Evolutionary conservation across 2,329 filamentous ascomycete species (phyloP).

Genomic region (Colletotrichum lupini): DNA sequence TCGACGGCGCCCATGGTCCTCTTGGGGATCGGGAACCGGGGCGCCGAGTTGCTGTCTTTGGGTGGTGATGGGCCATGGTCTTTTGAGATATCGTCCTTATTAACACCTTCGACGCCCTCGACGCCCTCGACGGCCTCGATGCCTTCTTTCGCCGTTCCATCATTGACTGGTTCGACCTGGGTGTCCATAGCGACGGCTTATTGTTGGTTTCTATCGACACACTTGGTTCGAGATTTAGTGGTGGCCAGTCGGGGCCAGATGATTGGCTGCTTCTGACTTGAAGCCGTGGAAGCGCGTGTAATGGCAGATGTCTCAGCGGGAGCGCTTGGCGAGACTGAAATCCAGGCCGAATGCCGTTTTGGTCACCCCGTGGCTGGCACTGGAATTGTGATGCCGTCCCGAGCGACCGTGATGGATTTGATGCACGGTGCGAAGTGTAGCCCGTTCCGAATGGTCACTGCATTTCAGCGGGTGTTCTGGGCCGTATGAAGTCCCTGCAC

Average conservation of each 20-base stretch:
- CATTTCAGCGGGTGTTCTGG: background rate
- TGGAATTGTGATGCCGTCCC: slow-evolving; percentile 25
- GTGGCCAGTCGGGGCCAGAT: background rate
- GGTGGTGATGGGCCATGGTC: background rate
- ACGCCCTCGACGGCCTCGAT: too few species aligned
- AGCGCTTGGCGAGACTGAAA: background rate
- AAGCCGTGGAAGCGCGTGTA: background rate
- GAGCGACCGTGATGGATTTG: slow-evolving; percentile 22
- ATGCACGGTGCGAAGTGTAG: slow-evolving; percentile 27
- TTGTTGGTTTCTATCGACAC: background rate
- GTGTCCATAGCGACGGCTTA: slow-evolving; percentile 27
- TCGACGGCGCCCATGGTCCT: slow-evolving; percentile 53
- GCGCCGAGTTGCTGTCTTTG: slow-evolving; percentile 25
- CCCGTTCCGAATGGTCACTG: background rate
- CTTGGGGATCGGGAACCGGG: slow-evolving; percentile 46
- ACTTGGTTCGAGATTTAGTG: background rate
- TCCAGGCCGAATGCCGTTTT: background rate
- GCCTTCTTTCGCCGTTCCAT: background rate
- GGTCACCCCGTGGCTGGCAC: background rate
- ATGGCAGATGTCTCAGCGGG: background rate
- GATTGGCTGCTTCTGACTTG: background rate
- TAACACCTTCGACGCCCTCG: too few species aligned
- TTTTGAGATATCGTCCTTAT: background rate
- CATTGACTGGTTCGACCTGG: slow-evolving; percentile 1
- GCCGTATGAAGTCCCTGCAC: background rate